Base-by-base conservation (phyloP, 805 yeast species). In the Cyberlindnera maritima region DNA sequence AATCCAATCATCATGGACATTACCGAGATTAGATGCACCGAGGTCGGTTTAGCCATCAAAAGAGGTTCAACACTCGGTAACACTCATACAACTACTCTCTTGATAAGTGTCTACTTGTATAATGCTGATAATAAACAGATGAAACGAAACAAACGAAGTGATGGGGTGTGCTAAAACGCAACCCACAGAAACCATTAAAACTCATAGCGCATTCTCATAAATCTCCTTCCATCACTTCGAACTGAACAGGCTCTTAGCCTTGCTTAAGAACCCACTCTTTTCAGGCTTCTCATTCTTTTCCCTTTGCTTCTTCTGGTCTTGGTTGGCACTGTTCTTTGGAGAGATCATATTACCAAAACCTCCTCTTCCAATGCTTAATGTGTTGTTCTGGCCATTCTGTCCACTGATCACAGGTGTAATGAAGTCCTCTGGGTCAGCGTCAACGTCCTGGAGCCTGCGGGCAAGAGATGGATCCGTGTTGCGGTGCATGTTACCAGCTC, bases 401-500 rank as follows among this genome's bases (percentile, higher is more conserved):
- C 60, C 60, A 26, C 77, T 71, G 9, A 71, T 60, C 10, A 76
- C 72, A 0, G 79, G 74, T 25, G 69, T 56, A 41, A 75, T 68
- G 13, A 69, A 70, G 33, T 66, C 70, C 10, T 59, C 67, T 4
- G 62, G 66, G 8, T 59, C 67, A 2, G 63, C 66, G 36, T 81
- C 88, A 6, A 81, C 88, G 56, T 81, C 90, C 62, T 84, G 90
- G 12, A 85, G 75, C 54, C 71, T 74, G 50, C 90, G 70, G 5
- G 88, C 74, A 41, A 77, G 57, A 41, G 74, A 71, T 1, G 84
- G 78, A 60, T 83, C 80, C 31, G 72, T 72, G 62, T 83, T 85
- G 51, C 70, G 73, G 46, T 80, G 67, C 87, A 85, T 85, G 58
- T 85, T 85, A 5, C 92, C 92, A 41, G 78, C 81, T 7, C 92